These are phyloP conservation scores for Knufia fluminis DNA, from an alignment of 2,329 filamentous ascomycete species.

Conservation along the genomic window DNA sequence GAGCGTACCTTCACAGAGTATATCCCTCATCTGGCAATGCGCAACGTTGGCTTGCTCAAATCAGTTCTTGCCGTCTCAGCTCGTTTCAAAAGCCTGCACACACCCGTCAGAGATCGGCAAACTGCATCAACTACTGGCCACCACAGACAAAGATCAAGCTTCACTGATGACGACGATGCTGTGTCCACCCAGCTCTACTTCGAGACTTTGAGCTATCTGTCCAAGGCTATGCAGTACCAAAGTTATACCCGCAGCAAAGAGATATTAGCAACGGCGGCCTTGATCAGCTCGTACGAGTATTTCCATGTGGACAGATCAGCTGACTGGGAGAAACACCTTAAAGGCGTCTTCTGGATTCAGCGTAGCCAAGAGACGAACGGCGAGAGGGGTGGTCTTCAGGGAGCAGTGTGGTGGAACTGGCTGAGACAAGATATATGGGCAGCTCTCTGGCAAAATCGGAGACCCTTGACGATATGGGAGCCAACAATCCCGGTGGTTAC, in stretches of 20 bases:
- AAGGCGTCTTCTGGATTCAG: conserved; percentile 59
- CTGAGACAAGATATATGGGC: conserved; percentile 58
- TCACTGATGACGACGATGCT: background rate
- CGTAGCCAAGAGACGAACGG: conserved; percentile 53
- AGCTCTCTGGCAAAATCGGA: conserved; percentile 49
- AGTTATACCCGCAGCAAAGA: conserved; percentile 51
- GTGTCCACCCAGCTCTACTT: conserved; percentile 36
- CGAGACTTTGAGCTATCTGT: conserved; percentile 53
- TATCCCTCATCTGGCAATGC: conserved; percentile 36
- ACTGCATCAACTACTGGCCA: background rate
- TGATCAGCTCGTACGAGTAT: conserved; percentile 51
- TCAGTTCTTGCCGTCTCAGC: conserved; percentile 49
- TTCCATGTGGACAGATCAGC: conserved; percentile 40
- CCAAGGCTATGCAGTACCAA: conserved; percentile 49
- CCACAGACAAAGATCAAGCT: conserved; percentile 5
- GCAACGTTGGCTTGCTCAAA: conserved; percentile 49
- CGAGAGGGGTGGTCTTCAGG: conserved; percentile 46
- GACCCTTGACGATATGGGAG: conserved; percentile 50
- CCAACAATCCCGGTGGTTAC: conserved; percentile 41
- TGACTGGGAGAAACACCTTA: conserved; percentile 53
- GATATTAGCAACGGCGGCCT: conserved; percentile 49
- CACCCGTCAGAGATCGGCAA: conserved; percentile 20
- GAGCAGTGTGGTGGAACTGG: conserved; percentile 59
- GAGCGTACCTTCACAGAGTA: conserved; percentile 31
- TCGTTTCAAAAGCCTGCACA: conserved; percentile 36